phyloP scores from a whole-genome alignment of 352 stramenopile genomes.

The Pythium rhizo-oryzae region DNA sequence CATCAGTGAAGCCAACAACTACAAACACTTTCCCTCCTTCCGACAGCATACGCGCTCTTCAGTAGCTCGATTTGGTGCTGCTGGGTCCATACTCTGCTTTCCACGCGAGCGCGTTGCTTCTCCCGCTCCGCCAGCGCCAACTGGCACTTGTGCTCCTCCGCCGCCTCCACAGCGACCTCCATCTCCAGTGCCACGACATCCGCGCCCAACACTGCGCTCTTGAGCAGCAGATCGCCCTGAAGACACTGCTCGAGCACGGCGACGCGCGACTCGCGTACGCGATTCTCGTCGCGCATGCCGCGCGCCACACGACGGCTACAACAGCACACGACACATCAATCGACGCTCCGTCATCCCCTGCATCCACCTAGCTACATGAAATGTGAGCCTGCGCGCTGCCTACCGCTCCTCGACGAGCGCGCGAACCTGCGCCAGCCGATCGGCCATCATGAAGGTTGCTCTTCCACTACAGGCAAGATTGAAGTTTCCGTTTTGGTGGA shows the following conservation, averaged over 20 bases:
- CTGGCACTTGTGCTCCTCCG: neutral
- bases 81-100: neutral
- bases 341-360: neutral
- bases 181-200: constrained; percentile 1
- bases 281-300: constrained; percentile 4
- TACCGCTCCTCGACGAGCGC: constrained; percentile 5
- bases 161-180: neutral
- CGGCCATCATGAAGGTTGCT: constrained; percentile 1
- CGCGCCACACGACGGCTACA: constrained; percentile 15
- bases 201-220: neutral
- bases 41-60: constrained; percentile 5
- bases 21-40: too few species aligned
- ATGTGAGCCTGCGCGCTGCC: neutral
- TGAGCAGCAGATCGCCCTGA: constrained; percentile 1
- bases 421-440: constrained; percentile 3
- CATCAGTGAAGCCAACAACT: neutral
- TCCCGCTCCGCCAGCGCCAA: neutral
- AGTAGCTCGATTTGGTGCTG: constrained; percentile 2
- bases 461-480: neutral
- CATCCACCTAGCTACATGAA: neutral
- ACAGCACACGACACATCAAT: neutral
- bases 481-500: neutral
- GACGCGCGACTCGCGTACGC: neutral
- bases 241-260: constrained; percentile 4
- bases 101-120: neutral